phyloP scores from a whole-genome alignment of 768 basidiomycete species.

The Lentinula sp. region DNA sequence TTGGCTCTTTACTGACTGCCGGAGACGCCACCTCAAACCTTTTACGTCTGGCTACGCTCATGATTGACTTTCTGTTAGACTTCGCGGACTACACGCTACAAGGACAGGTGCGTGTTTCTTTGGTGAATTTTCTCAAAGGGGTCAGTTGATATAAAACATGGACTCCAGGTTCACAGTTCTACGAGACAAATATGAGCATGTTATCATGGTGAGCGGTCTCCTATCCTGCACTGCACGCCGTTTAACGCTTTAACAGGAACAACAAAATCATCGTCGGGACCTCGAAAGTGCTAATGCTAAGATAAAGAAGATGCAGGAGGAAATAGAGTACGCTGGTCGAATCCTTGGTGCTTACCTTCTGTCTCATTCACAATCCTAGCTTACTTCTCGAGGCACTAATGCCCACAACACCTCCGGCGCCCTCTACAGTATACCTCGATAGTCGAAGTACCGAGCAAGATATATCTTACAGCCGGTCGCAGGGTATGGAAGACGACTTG shows the following conservation, averaged over 20 bases:
- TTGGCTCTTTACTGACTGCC: neutral
- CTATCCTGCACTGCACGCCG: neutral
- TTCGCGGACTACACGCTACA: neutral
- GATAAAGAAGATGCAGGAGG: constrained; percentile 38
- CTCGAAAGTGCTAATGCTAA: constrained; percentile 32
- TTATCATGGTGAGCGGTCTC: constrained; percentile 27
- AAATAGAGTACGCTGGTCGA: constrained; percentile 37
- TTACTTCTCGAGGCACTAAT: constrained; percentile 6
- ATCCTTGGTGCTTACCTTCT: neutral
- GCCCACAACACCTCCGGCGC: constrained; percentile 3
- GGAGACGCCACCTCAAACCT: neutral
- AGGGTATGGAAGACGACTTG: neutral
- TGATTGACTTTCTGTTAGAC: neutral
- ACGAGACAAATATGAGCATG: constrained; percentile 40
- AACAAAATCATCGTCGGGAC: constrained; percentile 30
- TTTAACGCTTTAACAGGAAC: constrained; percentile 20
- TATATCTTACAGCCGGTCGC: neutral
- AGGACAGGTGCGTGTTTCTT: constrained; percentile 2
- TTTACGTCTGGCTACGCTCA: neutral
- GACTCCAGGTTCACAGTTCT: constrained; percentile 36
- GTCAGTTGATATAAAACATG: neutral
- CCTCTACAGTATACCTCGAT: neutral
- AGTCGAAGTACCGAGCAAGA: neutral
- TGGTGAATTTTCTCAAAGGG: neutral
- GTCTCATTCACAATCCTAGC: neutral